Base-by-base conservation (phyloP, 495 filamentous ascomycete species). In the Lindgomyces ingoldianus region DNA sequence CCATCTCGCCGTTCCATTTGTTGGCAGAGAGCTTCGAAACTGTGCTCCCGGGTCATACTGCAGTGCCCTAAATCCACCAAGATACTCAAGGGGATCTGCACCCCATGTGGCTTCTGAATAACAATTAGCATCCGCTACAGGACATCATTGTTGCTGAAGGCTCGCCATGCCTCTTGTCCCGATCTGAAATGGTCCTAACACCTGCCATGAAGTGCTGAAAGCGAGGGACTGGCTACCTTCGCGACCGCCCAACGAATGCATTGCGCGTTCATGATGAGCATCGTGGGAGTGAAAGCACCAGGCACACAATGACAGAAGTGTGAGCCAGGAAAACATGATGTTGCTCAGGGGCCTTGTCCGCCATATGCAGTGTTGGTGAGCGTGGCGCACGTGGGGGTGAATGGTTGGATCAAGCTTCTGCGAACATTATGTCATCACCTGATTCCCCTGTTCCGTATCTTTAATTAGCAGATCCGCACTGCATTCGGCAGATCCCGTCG, bases 111-210 rank as follows among this genome's bases (percentile, higher is more conserved):
- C 83, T 71, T 87, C 84, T 85, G 42, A 25, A 44, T 8, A 67
- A 2, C 27, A 9, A 41, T 66, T 26, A 66, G 48, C 41, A 57
- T 42, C 41, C 25, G 27, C 30, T 42, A 8, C n/a, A 54, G 11
- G 45, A 33, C 21, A 22, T 14, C 8, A 33, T 24, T 25, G 45
- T 22, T 19, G 8, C 57, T 45, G 33, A 52, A 36, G 19, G 54
- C 36, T 60, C 2, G 6, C 75, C 62, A n/a, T 78, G 80, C 84
- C 83, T 80, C 84, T 72, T 44, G 83, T 86, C 33, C 85, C 84
- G 42, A 81, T 81, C 69, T 82, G 81, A 67, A 87, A 87, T 4
- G 85, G 85, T 4, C 84, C 85, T 12, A 87, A 74, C 10, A 85
- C 60, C 46, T 85, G 67, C 82, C 84, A 85, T 39, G 57, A 65